Conservation (phyloP, 495 filamentous ascomycete species). For the Aspergillus coremiiformis region DNA sequence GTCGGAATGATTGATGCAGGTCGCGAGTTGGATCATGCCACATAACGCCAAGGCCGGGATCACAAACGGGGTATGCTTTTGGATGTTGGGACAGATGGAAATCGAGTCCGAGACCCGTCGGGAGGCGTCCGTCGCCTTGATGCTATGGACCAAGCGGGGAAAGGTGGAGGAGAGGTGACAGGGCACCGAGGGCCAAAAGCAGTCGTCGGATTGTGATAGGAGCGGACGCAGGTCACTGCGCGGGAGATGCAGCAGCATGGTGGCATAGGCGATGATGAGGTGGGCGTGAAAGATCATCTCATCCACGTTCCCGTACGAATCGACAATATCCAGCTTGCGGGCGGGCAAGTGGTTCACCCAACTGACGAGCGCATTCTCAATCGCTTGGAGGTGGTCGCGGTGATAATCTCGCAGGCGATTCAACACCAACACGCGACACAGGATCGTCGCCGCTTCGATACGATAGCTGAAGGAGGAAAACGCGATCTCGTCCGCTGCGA, state of each 20-base stretch:
- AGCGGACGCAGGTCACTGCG: slow-evolving; percentile 33
- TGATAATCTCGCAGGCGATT: slow-evolving; percentile 31
- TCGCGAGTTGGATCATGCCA: slow-evolving; percentile 35
- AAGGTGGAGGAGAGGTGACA: slow-evolving; percentile 31
- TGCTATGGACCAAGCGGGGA: slow-evolving; percentile 33
- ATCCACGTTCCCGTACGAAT: slow-evolving; percentile 38
- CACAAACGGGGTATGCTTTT: slow-evolving; percentile 32
- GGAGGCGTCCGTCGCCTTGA: slow-evolving; percentile 40
- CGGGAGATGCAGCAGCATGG: slow-evolving; percentile 37
- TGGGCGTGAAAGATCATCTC: slow-evolving; percentile 44
- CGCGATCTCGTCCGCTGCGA: slow-evolving; percentile 25
- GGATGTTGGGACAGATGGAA: slow-evolving; percentile 32
- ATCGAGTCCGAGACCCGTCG: slow-evolving; percentile 32
- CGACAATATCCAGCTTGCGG: slow-evolving; percentile 37
- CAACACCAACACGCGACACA: slow-evolving; percentile 31
- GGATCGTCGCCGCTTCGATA: slow-evolving; percentile 34
- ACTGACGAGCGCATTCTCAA: slow-evolving; percentile 39
- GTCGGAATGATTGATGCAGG: slow-evolving; percentile 26
- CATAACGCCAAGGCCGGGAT: slow-evolving; percentile 28
- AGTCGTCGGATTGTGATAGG: slow-evolving; percentile 19
- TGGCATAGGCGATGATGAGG: slow-evolving; percentile 32
- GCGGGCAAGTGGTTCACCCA: slow-evolving; percentile 38
- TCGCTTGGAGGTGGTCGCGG: slow-evolving; percentile 36
- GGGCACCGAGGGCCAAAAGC: slow-evolving; percentile 22
- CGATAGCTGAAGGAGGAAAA: slow-evolving; percentile 40